phyloP scores from a whole-genome alignment of 768 basidiomycete species.

The Crucibulum laeve region DNA sequence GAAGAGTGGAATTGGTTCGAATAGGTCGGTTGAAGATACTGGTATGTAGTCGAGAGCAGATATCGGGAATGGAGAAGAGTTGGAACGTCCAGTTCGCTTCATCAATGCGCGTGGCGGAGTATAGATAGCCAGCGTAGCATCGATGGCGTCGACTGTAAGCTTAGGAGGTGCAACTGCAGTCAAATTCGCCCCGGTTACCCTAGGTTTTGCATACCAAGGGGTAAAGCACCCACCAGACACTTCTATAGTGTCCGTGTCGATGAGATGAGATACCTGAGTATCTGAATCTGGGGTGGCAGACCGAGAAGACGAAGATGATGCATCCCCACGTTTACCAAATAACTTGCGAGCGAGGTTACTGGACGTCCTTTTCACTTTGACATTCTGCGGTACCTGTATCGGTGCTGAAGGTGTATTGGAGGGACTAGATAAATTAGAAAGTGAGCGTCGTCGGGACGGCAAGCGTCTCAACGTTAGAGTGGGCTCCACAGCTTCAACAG shows the following conservation, averaged over 20 bases:
- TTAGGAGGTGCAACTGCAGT: conserved; percentile 3
- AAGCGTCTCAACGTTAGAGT: conserved; percentile 12
- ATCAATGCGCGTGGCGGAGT: conserved; percentile 16
- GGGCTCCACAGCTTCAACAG: background rate
- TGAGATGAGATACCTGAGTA: background rate
- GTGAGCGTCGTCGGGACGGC: conserved; percentile 48
- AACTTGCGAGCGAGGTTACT: conserved; percentile 56
- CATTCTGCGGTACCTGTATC: conserved; percentile 42
- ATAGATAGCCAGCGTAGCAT: no score
- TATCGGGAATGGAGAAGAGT: conserved; percentile 60
- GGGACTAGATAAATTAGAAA: conserved; percentile 47
- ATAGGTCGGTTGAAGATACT: conserved; percentile 41
- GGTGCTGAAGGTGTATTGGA: conserved; percentile 41
- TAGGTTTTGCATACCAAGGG: conserved; percentile 8
- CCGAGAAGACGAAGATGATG: conserved; percentile 3
- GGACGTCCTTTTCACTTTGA: conserved; percentile 35
- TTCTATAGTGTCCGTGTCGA: background rate
- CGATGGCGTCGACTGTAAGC: no score
- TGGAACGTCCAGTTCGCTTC: conserved; percentile 53
- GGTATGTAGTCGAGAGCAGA: conserved; percentile 61
- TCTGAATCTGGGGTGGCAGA: background rate
- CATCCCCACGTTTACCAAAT: conserved; percentile 33
- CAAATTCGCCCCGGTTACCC: background rate
- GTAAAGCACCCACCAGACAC: background rate
- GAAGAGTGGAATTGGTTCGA: conserved; percentile 44